Evolutionary conservation across 768 basidiomycete species (phyloP).

Genomic region (Termitomyces eurrhizus): DNA sequence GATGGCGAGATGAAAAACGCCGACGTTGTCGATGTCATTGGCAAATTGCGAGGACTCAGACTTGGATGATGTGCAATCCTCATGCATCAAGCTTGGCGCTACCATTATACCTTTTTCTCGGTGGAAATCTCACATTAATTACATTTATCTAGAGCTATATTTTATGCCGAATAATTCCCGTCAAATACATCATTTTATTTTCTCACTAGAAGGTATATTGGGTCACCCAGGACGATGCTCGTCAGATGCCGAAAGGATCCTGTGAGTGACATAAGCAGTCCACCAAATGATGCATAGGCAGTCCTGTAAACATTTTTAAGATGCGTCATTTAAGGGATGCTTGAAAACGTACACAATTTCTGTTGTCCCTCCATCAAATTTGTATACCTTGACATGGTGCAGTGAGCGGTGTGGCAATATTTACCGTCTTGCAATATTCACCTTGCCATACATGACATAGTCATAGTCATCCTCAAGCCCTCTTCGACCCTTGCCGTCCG

Average conservation of each 20-base stretch:
- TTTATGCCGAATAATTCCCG: slow-evolving; percentile 1
- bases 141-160: slow-evolving; percentile 12
- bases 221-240: slow-evolving; percentile 88
- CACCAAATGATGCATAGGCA: slow-evolving; percentile 95
- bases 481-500: slow-evolving; percentile 74
- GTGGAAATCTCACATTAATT: slow-evolving; percentile 12
- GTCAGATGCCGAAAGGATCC: slow-evolving; percentile 92
- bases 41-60: slow-evolving; percentile 40
- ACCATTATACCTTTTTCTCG: not conserved
- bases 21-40: slow-evolving; percentile 39
- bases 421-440: slow-evolving; percentile 27
- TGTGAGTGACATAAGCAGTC: slow-evolving; percentile 88
- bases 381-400: slow-evolving; percentile 69
- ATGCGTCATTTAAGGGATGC: slow-evolving; percentile 4
- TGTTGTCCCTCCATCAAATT: slow-evolving; percentile 82
- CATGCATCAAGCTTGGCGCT: not conserved
- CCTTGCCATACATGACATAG: slow-evolving; percentile 99
- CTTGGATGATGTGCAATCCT: slow-evolving; percentile 14
- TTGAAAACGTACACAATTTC: slow-evolving; percentile 73
- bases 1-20: slow-evolving; percentile 29
- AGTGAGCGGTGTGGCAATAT: not conserved
- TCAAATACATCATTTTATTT: slow-evolving; percentile 39
- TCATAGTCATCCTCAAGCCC: slow-evolving; percentile 95
- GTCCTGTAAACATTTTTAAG: slow-evolving; percentile 48
- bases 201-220: slow-evolving; percentile 85